Evolutionary conservation across 2,329 filamentous ascomycete species (phyloP), one percentile per base, ranked within the genome.

Genomic region (Ceratocystis variospora): DNA sequence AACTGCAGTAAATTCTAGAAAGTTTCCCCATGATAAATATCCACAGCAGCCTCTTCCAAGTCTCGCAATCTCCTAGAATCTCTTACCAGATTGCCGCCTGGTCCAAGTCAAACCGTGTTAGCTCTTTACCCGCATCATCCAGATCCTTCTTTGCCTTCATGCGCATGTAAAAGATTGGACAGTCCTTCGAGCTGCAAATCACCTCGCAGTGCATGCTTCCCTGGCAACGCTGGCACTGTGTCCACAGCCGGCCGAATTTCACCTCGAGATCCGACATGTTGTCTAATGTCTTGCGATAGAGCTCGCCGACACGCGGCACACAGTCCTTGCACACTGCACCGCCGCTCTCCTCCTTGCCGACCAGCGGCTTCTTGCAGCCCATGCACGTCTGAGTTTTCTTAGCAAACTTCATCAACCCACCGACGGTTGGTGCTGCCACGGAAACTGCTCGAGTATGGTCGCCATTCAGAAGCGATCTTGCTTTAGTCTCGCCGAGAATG

Each of bases 91-190:
- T 79, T 33, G 89, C 83, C 66, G 88, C 87, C 72, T 85, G 83
- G 76, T 96, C 92, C 70, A 86, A 83, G 77, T 99, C 94, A 76
- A 99, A 99, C 71, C 94, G 81, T 71, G 83, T 83, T 72, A 99
- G 76, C 75, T 99, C 94, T 78, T 90, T 95, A 67, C 92, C 90
- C 1, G 87, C 87, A 77, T 99, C 94, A 76, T 97, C 93, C 48
- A 97, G 86, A 75, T 99, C 94, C 80, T 99, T 99, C 83, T 96
- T 96, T 41, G 93, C 93, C 81, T 99, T 99, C 94, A 99, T 99
- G 3, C 94, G 86, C 94, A 99, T 99, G 76, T 99, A 99, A 76
- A 99, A 99, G 73, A 99, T 99, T 0, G 94, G 94, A 74, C 94
- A 99, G 79, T 99, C 94, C 75, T 91, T 89, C 74, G 88, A 93